phyloP scores from a whole-genome alignment of 441 rosid genomes.

The Croton laevigatus region DNA sequence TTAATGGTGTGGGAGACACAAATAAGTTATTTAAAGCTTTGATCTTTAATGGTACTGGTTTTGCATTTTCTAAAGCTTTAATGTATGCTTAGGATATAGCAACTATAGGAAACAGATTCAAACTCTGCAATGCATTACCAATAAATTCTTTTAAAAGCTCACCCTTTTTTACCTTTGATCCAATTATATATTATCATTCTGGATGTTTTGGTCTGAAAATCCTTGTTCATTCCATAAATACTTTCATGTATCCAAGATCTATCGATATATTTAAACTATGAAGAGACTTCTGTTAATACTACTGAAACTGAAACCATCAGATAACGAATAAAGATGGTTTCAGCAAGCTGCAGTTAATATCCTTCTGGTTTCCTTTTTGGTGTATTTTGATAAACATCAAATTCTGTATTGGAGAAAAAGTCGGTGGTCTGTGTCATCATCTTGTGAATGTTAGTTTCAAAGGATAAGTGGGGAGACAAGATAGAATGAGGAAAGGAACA shows the following conservation, averaged over 20 bases:
- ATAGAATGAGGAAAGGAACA: background rate
- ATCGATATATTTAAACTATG: background rate
- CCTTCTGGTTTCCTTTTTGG: background rate
- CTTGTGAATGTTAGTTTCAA: conserved; percentile 6
- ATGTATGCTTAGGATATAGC: background rate
- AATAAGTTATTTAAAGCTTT: too few species aligned
- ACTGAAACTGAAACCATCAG: background rate
- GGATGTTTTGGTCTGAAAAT: background rate
- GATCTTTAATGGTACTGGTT: too few species aligned
- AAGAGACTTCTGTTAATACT: background rate
- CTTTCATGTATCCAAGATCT: background rate
- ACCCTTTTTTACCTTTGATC: background rate
- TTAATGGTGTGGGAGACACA: too few species aligned
- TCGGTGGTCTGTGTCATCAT: conserved; percentile 2
- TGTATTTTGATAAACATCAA: background rate
- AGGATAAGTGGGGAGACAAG: background rate
- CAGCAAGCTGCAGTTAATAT: background rate
- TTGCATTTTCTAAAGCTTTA: too few species aligned
- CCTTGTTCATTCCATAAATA: background rate
- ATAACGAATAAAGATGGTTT: background rate
- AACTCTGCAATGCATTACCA: background rate
- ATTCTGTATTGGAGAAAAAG: background rate
- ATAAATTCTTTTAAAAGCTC: background rate
- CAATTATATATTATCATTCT: background rate
- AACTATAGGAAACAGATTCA: background rate